A percentile compares a stretch with the other conserved stretches of the same genome.
Evolutionary conservation across 2,329 filamentous ascomycete species (phyloP).

Genomic region (Dryadomyces quercus-mongolicae): DNA sequence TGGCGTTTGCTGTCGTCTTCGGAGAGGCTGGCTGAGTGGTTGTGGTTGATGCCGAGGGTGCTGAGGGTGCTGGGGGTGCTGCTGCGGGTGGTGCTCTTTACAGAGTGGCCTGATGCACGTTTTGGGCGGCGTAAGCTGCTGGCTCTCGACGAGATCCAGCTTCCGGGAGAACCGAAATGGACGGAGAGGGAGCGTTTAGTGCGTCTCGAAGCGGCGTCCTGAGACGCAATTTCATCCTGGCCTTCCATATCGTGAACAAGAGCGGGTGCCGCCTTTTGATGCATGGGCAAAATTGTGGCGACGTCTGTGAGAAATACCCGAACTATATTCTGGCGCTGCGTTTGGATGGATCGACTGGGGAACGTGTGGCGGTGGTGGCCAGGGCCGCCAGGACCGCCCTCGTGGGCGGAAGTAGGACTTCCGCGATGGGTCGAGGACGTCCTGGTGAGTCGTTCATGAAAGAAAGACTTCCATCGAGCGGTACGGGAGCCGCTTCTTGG

Average conservation of each 20-base stretch:
- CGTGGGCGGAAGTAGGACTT: conserved; percentile 15
- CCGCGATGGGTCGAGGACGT: conserved; percentile 16
- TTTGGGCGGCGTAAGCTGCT: conserved; percentile 46
- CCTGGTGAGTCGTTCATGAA: conserved; percentile 31
- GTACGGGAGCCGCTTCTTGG: neutral
- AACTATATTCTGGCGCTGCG: conserved; percentile 13
- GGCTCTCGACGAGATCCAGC: conserved; percentile 42
- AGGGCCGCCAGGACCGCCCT: conserved; percentile 16
- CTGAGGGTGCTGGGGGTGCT: neutral
- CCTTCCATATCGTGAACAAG: neutral
- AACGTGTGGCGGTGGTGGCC: conserved; percentile 17
- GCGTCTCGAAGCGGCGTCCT: conserved; percentile 30
- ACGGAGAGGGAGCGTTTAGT: conserved; percentile 44
- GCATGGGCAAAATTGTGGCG: conserved; percentile 13
- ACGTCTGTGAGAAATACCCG: conserved; percentile 26
- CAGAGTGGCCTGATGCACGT: conserved; percentile 23
- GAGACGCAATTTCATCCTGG: conserved; percentile 11
- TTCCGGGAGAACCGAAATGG: conserved; percentile 44
- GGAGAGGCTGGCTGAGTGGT: neutral
- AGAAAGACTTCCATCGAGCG: conserved; percentile 41
- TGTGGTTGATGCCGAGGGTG: neutral
- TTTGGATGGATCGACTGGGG: conserved; percentile 19
- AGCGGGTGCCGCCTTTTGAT: neutral
- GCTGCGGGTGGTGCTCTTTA: neutral
- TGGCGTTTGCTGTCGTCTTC: conserved; percentile 29